phyloP scores from a whole-genome alignment of 169 alveolate genomes.

The Babesia sp. region DNA sequence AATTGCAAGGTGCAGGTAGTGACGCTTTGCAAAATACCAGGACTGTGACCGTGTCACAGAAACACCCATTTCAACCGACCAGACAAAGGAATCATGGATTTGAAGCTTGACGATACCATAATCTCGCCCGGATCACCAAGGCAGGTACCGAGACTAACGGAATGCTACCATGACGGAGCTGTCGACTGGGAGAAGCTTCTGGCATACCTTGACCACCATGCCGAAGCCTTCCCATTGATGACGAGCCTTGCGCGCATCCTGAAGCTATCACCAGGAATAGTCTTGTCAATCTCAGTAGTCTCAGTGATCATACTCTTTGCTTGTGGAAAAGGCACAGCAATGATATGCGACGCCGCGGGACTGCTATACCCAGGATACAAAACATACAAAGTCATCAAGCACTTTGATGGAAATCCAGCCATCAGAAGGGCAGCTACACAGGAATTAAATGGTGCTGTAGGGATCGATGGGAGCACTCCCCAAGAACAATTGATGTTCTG shows the following conservation, averaged over 20 bases:
- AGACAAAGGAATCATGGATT: too few species aligned
- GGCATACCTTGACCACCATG: slow-evolving; percentile 48
- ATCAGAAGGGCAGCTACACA: slow-evolving; percentile 25
- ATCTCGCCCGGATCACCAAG: not conserved
- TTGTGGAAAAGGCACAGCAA: slow-evolving; percentile 29
- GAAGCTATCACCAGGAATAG: slow-evolving; percentile 52
- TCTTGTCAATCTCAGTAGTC: not conserved
- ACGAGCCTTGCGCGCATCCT: slow-evolving; percentile 9
- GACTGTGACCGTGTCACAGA: too few species aligned
- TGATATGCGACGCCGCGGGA: slow-evolving; percentile 63
- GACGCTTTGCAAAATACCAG: too few species aligned
- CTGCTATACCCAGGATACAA: slow-evolving; percentile 65
- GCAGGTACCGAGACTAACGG: not conserved
- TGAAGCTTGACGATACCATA: not conserved
- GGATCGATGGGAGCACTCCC: slow-evolving; percentile 27
- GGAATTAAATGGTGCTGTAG: slow-evolving; percentile 18
- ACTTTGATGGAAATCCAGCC: slow-evolving; percentile 22
- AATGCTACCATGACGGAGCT: not conserved
- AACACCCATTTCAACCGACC: too few species aligned
- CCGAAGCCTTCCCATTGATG: slow-evolving; percentile 50
- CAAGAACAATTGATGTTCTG: slow-evolving; percentile 58
- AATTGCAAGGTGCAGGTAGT: too few species aligned
- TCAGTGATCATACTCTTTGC: slow-evolving; percentile 22
- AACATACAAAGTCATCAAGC: slow-evolving; percentile 63
- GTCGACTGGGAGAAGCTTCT: slow-evolving; percentile 26